Evolutionary conservation across 805 yeast species (phyloP).

Genomic region (Hanseniaspora singularis): DNA sequence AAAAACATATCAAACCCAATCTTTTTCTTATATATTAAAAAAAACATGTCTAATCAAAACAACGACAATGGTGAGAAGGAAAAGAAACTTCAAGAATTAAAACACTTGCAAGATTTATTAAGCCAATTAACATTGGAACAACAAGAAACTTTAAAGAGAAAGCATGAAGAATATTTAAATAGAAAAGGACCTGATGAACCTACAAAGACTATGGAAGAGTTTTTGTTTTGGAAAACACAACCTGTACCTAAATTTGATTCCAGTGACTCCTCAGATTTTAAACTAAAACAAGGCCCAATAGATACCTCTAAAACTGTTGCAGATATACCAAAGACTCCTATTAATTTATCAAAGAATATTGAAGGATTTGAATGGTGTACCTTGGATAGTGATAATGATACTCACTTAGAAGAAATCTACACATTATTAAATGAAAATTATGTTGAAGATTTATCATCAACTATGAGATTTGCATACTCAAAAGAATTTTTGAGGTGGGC

Average conservation of each 20-base stretch:
- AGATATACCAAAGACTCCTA: conserved; percentile 60
- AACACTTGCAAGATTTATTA: conserved; percentile 1
- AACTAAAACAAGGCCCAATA: conserved; percentile 63
- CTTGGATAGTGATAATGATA: conserved; percentile 41
- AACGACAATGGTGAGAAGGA: not conserved
- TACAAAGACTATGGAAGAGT: conserved; percentile 34
- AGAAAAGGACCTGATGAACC: conserved; percentile 57
- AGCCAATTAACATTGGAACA: conserved; percentile 37
- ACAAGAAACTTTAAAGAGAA: conserved; percentile 31
- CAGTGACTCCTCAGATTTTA: no score
- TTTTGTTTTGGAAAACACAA: conserved; percentile 96
- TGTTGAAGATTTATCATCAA: conserved; percentile 87
- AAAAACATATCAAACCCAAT: not conserved
- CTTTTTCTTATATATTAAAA: not conserved
- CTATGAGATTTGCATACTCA: conserved; percentile 82
- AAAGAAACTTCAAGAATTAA: conserved; percentile 8
- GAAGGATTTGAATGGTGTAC: conserved; percentile 83
- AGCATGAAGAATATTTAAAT: conserved; percentile 22
- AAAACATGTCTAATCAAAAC: not conserved
- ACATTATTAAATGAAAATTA: conserved; percentile 74
- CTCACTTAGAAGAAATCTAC: conserved; percentile 56
- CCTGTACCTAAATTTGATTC: conserved; percentile 79
- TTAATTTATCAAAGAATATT: conserved; percentile 42
- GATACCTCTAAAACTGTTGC: conserved; percentile 54
- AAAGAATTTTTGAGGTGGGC: conserved; percentile 85